Percentiles rank a stretch among this genome's conserved stretches.
Conservation (phyloP, 2,329 filamentous ascomycete species). For the Rhynchosporium secalis region DNA sequence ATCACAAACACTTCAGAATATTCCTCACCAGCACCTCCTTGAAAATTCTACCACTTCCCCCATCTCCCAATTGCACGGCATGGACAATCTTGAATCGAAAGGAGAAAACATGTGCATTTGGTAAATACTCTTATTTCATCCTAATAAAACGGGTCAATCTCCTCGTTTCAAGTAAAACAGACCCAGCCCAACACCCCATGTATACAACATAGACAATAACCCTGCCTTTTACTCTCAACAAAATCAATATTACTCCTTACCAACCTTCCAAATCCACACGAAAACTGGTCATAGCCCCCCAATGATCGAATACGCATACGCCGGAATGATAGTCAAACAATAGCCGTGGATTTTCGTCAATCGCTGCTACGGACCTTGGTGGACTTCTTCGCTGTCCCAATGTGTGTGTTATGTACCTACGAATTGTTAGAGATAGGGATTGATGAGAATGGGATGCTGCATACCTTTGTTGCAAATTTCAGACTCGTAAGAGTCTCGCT, state of each 20-base stretch:
- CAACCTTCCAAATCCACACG: conserved; percentile 1
- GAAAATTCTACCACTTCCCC: background rate
- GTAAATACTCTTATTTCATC: conserved; percentile 11
- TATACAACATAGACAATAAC: conserved; percentile 22
- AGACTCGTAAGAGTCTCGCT: conserved; percentile 92
- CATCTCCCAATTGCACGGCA: background rate
- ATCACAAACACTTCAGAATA: background rate
- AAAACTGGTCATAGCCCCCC: background rate
- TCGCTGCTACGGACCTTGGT: conserved; percentile 52
- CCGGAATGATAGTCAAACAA: conserved; percentile 25
- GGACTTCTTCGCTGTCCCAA: conserved; percentile 80
- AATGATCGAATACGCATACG: conserved; percentile 17
- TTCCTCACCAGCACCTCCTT: background rate
- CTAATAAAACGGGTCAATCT: conserved; percentile 1
- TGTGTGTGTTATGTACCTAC: conserved; percentile 84
- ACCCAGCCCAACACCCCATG: conserved; percentile 19
- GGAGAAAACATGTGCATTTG: background rate
- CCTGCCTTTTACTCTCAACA: conserved; percentile 17
- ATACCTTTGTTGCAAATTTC: conserved; percentile 91
- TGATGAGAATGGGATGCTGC: conserved; percentile 28
- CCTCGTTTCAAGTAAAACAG: background rate
- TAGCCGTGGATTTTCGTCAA: conserved; percentile 7
- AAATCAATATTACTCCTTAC: conserved; percentile 21
- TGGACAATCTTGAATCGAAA: too few relatives aligned
- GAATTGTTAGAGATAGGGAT: conserved; percentile 22